Evolutionary conservation across 2,329 filamentous ascomycete species (phyloP), one percentile per base, ranked within the genome.

Genomic region (Aureobasidium leucospermi): DNA sequence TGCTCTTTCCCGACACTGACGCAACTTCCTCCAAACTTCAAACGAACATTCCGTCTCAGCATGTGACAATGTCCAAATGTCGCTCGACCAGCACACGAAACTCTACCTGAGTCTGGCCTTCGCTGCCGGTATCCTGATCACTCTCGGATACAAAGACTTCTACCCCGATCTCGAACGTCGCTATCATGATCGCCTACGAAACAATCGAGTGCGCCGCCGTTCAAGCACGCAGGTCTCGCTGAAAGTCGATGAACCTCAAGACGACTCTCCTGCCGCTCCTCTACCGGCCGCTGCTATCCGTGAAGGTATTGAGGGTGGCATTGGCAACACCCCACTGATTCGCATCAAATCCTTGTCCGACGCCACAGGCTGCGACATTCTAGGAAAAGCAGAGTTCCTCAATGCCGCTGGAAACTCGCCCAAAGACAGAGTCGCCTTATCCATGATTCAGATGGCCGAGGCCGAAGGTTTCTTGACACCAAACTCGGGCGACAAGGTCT

Each of bases 371-470:
- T 91, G 94, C 68, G 85, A 85, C 42, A 96, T 99, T 68, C 79
- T 97, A 38, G 94, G 87, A 65, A 99, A 99, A 75, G 91, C 91
- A 51, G 94, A 99, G 73, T 95, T 96, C 70, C 82, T 99, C 58
- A 97, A 99, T 75, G 94, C 92, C 52, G 93, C 92, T 3, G 94
- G 94, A 15, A 89, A 90, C 67, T 94, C 89, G 66, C 92, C 94
- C 42, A 99, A 99, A 74, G 94, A 99, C 74, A 85, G 94, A 57
- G 94, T 99, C 13, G 94, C 94, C 1, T 81, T 97, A 39, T 88
- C 83, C 74, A 95, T 97, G 79, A 96, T 99, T 71, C 76, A 84
- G 60, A 78, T 79, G 70, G 94, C 92, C 45, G 94, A 99, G 78
- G 81, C 84, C 62, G 76, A 82, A 51, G 91, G 91, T 2, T 78